A percentile compares a stretch with the other conserved stretches of the same genome.
Evolutionary conservation across 2,329 filamentous ascomycete species (phyloP).

Genomic region (Fusarium sp.): DNA sequence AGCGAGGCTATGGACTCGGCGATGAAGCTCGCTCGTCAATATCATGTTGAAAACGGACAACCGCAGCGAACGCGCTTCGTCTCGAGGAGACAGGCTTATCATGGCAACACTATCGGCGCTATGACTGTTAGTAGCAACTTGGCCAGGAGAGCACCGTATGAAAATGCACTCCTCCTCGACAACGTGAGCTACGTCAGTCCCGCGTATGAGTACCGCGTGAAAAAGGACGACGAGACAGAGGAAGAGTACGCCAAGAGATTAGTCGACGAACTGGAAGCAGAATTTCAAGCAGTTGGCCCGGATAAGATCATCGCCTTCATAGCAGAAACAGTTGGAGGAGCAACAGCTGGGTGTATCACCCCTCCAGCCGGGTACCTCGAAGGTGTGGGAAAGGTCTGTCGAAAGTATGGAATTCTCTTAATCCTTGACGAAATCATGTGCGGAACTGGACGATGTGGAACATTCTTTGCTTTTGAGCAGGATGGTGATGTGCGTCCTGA

Average conservation of each 20-base stretch:
- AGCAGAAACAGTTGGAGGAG: constrained; percentile 81
- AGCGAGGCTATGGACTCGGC: constrained; percentile 64
- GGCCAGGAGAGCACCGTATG: constrained; percentile 72
- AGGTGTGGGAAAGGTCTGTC: constrained; percentile 78
- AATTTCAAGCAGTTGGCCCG: constrained; percentile 75
- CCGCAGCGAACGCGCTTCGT: constrained; percentile 59
- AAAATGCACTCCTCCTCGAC: constrained; percentile 52
- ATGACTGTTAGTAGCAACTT: constrained; percentile 76
- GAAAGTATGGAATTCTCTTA: constrained; percentile 79
- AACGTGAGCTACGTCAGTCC: constrained; percentile 75
- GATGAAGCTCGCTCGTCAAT: constrained; percentile 66
- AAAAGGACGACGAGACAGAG: constrained; percentile 66
- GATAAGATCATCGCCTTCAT: constrained; percentile 80
- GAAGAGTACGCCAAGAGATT: constrained; percentile 73
- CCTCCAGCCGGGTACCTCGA: constrained; percentile 77
- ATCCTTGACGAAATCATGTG: constrained; percentile 87
- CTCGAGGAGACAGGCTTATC: constrained; percentile 61
- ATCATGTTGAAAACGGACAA: constrained; percentile 59
- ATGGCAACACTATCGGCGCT: constrained; percentile 72
- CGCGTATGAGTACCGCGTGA: constrained; percentile 76
- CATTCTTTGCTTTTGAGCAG: constrained; percentile 74
- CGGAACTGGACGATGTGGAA: constrained; percentile 72
- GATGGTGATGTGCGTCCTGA: constrained; percentile 71
- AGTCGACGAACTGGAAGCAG: constrained; percentile 75
- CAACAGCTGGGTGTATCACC: constrained; percentile 76